phyloP scores from a whole-genome alignment of 176 grass and related monocot species.

The Ampelocalamus luodianensis region DNA sequence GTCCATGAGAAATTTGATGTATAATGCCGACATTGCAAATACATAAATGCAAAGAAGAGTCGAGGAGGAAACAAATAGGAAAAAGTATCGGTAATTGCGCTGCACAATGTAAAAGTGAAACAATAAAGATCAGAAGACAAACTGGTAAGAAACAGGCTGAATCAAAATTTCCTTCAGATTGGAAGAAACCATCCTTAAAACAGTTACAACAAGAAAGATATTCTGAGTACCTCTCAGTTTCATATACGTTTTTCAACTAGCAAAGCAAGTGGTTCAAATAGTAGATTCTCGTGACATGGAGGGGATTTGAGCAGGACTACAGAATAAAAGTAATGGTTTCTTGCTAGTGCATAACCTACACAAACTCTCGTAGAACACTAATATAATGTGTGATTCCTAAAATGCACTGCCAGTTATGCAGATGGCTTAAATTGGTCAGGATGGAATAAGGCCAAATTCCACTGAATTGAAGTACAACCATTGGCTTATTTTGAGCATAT shows the following conservation, averaged over 20 bases:
- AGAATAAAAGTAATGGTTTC: slow-evolving; percentile 1
- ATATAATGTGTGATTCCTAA: slow-evolving; percentile 8
- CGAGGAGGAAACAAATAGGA: slow-evolving; percentile 91
- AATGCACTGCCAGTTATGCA: slow-evolving; percentile 36
- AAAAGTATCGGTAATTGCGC: slow-evolving; percentile 97
- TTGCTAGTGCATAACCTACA: slow-evolving; percentile 12
- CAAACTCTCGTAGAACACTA: background rate
- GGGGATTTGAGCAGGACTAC: background rate
- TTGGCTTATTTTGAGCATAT: background rate
- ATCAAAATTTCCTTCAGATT: slow-evolving; percentile 23
- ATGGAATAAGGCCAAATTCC: slow-evolving; percentile 14
- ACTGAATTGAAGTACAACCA: slow-evolving; percentile 15
- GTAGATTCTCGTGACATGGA: background rate
- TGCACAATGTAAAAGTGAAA: slow-evolving; percentile 55
- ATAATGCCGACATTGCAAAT: slow-evolving; percentile 89
- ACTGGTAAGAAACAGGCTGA: background rate
- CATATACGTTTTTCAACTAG: slow-evolving; percentile 1
- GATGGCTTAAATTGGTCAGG: slow-evolving; percentile 13
- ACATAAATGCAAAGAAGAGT: slow-evolving; percentile 96
- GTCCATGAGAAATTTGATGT: slow-evolving; percentile 93
- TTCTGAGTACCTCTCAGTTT: background rate
- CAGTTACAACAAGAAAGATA: slow-evolving; percentile 24
- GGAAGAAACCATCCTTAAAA: slow-evolving; percentile 13
- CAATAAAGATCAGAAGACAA: slow-evolving; percentile 38
- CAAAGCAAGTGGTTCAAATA: background rate